Conservation (phyloP, 2,329 filamentous ascomycete species). For the Fusarium udum region DNA sequence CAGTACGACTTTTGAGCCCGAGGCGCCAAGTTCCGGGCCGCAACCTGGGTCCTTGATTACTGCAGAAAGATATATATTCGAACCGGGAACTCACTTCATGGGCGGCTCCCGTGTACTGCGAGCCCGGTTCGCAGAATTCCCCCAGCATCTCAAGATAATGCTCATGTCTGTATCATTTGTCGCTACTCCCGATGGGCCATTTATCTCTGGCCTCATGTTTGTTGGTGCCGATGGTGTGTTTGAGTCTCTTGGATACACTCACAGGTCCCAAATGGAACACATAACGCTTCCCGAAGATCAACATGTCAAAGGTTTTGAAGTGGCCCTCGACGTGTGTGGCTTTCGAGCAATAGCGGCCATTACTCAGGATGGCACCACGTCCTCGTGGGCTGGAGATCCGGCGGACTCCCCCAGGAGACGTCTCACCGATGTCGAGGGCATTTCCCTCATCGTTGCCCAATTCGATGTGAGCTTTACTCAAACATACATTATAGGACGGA, state of each 20-base stretch:
- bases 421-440: background rate
- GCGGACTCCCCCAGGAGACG: background rate
- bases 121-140: background rate
- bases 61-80: background rate
- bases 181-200: background rate
- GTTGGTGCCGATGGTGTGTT: background rate
- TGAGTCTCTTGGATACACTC: background rate
- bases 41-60: background rate
- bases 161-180: background rate
- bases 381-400: background rate
- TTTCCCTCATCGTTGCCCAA: background rate
- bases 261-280: background rate
- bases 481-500: rapidly evolving
- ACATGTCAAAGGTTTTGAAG: background rate
- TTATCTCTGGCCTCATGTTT: background rate
- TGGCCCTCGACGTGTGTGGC: background rate
- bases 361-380: background rate
- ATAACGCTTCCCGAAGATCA: background rate
- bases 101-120: background rate
- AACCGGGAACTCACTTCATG: background rate
- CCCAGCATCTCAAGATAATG: background rate
- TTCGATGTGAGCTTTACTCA: background rate
- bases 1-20: background rate
- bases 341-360: background rate
- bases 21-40: background rate